Base-by-base conservation (phyloP, 768 basidiomycete species). In the Leccinum fibrillosum region DNA sequence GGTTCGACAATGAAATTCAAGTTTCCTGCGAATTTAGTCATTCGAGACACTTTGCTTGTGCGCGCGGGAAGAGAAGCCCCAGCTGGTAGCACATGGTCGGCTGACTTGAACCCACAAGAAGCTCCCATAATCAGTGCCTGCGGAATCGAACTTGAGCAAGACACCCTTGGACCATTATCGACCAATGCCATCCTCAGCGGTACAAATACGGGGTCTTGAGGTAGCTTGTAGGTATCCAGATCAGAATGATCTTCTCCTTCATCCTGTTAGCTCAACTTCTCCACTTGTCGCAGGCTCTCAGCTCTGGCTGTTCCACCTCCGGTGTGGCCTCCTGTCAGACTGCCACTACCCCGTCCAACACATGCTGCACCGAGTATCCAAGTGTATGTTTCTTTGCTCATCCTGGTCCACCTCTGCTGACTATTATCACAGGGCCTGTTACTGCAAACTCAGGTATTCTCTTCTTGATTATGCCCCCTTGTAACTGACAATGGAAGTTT, bases 331-430 rank as follows among this genome's bases (percentile, higher is more conserved):
- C 86, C 28, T 89, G 88, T 70, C 77, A 79, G 52, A 82, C 81
- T 1, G 55, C n/a, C n/a, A 19, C 42, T 44, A 11, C 69, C 1
- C 76, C 62, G 13, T 49, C 79, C 49, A 70, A 82, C 55, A 67
- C 76, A 11, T 90, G 88, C 67, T 90, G 89, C 68, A 85, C 84
- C 58, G 86, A 89, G 70, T 69, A 76, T 23, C 86, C 87, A 17
- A 82, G 86, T 58, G 86, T 89, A 65, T 54, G 82, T 76, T 37
- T 19, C 30, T 35, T 7, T 51, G 35, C 17, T 23, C 0, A 15
- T 60, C 54, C 39, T 37, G 49, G 23, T 50, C 5, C n/a, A 12
- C 28, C 17, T 4, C 2, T n/a, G 17, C 25, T 57, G 10, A 61
- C 47, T 49, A 2, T 15, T 11, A 21, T 55, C 32, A 13, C 55